Percentiles rank a stretch among this genome's conserved stretches.
Conservation (phyloP, 805 yeast species). For the Cyberlindnera mrakii region DNA sequence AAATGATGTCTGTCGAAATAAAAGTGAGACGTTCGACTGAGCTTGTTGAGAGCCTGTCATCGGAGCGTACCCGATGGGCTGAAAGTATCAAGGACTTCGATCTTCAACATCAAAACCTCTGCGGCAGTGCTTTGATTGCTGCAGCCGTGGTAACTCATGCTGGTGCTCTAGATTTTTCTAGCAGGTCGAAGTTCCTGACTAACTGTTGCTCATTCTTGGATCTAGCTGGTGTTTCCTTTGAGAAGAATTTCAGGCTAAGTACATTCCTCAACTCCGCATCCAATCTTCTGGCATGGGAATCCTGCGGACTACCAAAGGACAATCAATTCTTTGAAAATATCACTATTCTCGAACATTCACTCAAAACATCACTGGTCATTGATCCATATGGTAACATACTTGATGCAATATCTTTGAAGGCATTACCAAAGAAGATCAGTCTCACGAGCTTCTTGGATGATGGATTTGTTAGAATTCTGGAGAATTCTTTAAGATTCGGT, state of each 20-base stretch:
- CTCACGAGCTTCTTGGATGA: constrained; percentile 69
- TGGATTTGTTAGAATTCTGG: constrained; percentile 60
- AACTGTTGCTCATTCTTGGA: constrained; percentile 33
- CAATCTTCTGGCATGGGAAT: constrained; percentile 45
- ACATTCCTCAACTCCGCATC: constrained; percentile 34
- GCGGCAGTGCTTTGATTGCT: constrained; percentile 61
- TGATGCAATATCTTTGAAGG: constrained; percentile 31
- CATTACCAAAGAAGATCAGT: constrained; percentile 33
- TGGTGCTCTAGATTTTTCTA: constrained; percentile 50
- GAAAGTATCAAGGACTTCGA: constrained; percentile 46
- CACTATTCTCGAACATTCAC: constrained; percentile 37
- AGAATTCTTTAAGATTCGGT: constrained; percentile 82
- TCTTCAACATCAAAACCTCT: constrained; percentile 35
- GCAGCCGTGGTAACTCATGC: constrained; percentile 58
- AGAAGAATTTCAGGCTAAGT: constrained; percentile 28
- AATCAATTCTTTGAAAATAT: constrained; percentile 60
- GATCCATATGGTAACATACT: constrained; percentile 60
- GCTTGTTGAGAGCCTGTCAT: constrained; percentile 55
- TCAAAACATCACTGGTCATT: constrained; percentile 50
- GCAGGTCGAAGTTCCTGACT: constrained; percentile 31
- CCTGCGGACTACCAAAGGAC: constrained; percentile 49
- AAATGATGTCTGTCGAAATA: constrained; percentile 54
- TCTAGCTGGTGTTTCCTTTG: constrained; percentile 33
- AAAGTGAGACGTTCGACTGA: constrained; percentile 58
- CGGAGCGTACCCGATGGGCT: constrained; percentile 76